Percentiles rank a stretch among this genome's conserved stretches.
Conservation (phyloP, 139 green algal genomes). For the Chlamydomonas incerta region DNA sequence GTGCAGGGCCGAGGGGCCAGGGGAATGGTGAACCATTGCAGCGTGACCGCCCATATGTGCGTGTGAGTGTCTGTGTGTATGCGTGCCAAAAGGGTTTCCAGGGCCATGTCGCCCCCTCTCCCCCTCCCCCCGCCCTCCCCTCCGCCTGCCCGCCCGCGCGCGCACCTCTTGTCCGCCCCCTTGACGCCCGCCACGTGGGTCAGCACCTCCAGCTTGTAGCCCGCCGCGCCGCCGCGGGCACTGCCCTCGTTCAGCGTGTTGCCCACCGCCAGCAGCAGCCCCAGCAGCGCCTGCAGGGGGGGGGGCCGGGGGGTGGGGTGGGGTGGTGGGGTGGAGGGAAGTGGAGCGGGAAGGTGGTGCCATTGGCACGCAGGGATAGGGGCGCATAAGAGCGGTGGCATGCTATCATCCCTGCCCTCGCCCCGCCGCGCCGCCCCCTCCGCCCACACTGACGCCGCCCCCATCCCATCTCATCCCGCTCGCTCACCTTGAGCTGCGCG, state of each 20-base stretch:
- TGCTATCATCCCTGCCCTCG: too few relatives aligned
- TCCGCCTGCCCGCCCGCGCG: not conserved
- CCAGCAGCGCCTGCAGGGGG: slow-evolving; percentile 28
- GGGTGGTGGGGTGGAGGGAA: too few relatives aligned
- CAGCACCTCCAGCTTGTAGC: slow-evolving; percentile 72
- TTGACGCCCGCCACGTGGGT: slow-evolving; percentile 70
- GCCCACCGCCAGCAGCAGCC: slow-evolving; percentile 40
- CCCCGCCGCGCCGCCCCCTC: too few relatives aligned
- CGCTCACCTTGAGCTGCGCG: not conserved
- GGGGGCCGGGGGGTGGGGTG: not conserved
- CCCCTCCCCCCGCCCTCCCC: not conserved
- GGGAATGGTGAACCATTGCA: not conserved
- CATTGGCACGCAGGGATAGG: not conserved
- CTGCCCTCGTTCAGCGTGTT: slow-evolving; percentile 60
- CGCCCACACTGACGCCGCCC: too few relatives aligned
- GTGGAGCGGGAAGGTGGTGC: not conserved
- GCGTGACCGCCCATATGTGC: too few relatives aligned
- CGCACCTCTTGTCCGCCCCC: slow-evolving; percentile 29
- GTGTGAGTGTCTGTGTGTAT: too few relatives aligned
- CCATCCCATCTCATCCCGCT: too few relatives aligned
- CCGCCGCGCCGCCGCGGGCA: slow-evolving; percentile 25
- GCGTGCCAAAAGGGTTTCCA: too few relatives aligned
- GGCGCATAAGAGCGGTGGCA: not conserved
- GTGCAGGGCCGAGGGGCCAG: slow-evolving; percentile 34
- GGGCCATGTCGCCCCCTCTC: too few relatives aligned